Conservation (phyloP, 257 asterid genomes). For the Gardenia jasminoides region DNA sequence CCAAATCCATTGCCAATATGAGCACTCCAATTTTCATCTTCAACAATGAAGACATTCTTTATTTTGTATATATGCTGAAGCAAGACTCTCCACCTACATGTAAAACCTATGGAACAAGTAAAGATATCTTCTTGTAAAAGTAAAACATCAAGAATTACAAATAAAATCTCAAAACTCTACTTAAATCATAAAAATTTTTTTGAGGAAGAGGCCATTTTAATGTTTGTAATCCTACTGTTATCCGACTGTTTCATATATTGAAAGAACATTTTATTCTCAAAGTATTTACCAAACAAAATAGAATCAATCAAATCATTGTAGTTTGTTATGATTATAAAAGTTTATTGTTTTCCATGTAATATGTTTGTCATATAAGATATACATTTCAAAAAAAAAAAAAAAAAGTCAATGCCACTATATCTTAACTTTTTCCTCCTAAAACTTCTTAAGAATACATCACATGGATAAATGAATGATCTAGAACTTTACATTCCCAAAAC, state of each 20-base stretch:
- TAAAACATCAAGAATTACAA: background rate
- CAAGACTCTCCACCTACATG: background rate
- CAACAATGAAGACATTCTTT: background rate
- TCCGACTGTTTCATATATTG: background rate
- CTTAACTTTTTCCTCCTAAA: too few relatives aligned
- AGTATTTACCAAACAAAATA: background rate
- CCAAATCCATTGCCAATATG: too few relatives aligned
- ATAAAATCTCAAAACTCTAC: background rate
- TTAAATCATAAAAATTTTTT: background rate
- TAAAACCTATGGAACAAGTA: too few relatives aligned
- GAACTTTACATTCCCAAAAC: too few relatives aligned
- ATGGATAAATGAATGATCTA: too few relatives aligned
- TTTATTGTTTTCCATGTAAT: too few relatives aligned
- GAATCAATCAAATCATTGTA: background rate
- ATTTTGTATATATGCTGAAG: background rate
- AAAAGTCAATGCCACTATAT: too few relatives aligned
- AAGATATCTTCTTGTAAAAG: background rate
- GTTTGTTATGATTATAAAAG: background rate
- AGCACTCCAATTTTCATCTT: background rate
- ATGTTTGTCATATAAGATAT: too few relatives aligned
- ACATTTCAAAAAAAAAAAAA: too few relatives aligned
- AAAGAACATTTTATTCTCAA: background rate
- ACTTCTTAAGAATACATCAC: too few relatives aligned
- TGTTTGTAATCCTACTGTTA: background rate
- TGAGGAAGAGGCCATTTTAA: background rate